Percentiles rank a stretch among this genome's conserved stretches.
phyloP scores from a whole-genome alignment of 2,329 filamentous ascomycete species.

The Cladosporium phlei region DNA sequence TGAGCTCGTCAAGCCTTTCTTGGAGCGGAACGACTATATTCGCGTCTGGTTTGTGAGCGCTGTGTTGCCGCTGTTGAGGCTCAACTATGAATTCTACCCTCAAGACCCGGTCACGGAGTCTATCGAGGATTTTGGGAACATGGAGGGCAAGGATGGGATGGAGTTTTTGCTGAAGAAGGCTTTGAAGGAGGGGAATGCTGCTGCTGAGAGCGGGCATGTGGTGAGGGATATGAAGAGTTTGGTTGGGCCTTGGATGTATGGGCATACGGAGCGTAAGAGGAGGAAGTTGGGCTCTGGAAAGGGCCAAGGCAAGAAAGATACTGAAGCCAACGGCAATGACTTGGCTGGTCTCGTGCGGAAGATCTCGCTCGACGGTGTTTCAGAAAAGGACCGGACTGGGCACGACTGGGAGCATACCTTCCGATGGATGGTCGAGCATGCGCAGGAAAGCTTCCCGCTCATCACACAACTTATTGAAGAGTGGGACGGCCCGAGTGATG shows the following conservation, averaged over 20 bases:
- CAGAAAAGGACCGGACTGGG: conserved; percentile 37
- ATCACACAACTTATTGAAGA: conserved; percentile 61
- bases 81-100: conserved; percentile 67
- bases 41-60: conserved; percentile 65
- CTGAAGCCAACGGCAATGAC: background rate
- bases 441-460: conserved; percentile 57
- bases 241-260: conserved; percentile 70
- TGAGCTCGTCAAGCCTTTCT: conserved; percentile 63
- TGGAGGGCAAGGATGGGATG: conserved; percentile 57
- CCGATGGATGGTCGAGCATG: conserved; percentile 60
- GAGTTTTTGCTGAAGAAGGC: conserved; percentile 49
- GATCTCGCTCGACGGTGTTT: conserved; percentile 26
- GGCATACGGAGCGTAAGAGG: conserved; percentile 55
- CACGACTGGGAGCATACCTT: conserved; percentile 66
- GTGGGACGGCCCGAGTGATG: conserved; percentile 69
- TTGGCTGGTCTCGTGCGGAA: conserved; percentile 18
- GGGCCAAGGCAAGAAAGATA: conserved; percentile 6
- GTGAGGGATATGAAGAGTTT: conserved; percentile 64
- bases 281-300: conserved; percentile 22
- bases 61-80: conserved; percentile 63
- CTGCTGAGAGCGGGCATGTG: conserved; percentile 32
- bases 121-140: conserved; percentile 58
- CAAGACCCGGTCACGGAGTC: conserved; percentile 52
- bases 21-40: conserved; percentile 57
- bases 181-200: conserved; percentile 12